These are phyloP conservation scores for Stephanocyclus meneghinianus DNA, from an alignment of 352 stramenopile species.

Conservation along the genomic window DNA sequence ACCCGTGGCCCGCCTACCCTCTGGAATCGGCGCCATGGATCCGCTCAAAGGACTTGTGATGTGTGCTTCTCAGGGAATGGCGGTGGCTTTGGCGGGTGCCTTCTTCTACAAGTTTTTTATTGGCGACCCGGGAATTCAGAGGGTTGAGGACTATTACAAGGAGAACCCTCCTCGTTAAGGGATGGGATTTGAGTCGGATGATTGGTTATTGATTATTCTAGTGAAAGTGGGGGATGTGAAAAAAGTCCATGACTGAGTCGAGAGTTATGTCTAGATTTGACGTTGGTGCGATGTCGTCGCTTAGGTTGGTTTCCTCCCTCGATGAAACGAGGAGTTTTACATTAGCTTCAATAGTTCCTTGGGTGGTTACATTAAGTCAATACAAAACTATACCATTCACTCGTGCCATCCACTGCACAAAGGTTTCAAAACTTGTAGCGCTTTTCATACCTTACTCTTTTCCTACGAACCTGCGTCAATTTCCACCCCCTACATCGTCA, in stretches of 20 bases:
- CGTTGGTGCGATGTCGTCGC: no score
- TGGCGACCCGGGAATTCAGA: conserved; percentile 57
- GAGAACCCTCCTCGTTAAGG: conserved; percentile 75
- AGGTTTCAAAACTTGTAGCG: no score
- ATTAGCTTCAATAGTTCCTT: no score
- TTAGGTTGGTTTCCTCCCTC: no score
- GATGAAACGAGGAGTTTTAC: no score
- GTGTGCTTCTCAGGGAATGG: conserved; percentile 59
- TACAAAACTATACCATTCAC: no score
- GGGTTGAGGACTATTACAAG: conserved; percentile 76
- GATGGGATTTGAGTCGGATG: not conserved
- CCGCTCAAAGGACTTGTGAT: conserved; percentile 67
- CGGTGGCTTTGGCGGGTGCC: conserved; percentile 51
- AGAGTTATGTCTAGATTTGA: not conserved
- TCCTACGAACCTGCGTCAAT: no score
- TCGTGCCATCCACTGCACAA: no score
- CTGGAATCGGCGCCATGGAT: conserved; percentile 48
- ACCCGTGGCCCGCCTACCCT: conserved; percentile 57
- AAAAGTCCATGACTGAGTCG: not conserved
- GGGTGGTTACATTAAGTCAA: no score
- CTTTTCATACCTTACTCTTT: no score
- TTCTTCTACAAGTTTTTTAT: conserved; percentile 68
- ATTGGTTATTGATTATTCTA: no score
- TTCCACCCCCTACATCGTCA: no score
- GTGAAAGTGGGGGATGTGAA: not conserved